phyloP scores from a whole-genome alignment of 2,329 filamentous ascomycete species.

The Ceratocystiopsis sp. region DNA sequence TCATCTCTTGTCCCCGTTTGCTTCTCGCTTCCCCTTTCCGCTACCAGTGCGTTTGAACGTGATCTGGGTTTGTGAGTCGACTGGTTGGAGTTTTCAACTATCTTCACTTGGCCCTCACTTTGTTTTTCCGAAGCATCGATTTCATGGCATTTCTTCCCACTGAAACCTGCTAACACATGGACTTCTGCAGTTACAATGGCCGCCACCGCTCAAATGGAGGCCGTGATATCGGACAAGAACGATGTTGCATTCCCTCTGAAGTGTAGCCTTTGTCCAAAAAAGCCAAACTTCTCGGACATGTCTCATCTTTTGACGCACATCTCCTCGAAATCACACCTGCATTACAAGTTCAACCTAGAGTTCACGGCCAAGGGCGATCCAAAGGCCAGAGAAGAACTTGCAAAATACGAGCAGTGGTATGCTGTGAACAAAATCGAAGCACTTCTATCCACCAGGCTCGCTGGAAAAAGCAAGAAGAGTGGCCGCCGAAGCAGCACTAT shows the following conservation, averaged over 20 bases:
- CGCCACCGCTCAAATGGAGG: conserved; percentile 13
- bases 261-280: conserved; percentile 71
- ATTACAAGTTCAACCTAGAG: conserved; percentile 66
- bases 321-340: conserved; percentile 79
- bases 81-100: no score
- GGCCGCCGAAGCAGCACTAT: conserved; percentile 12
- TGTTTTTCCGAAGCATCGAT: neutral
- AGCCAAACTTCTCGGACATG: conserved; percentile 69
- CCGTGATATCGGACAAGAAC: neutral
- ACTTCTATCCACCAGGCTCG: conserved; percentile 63
- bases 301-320: conserved; percentile 88
- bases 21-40: no score
- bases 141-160: no score
- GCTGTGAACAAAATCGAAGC: conserved; percentile 49
- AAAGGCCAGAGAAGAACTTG: conserved; percentile 43
- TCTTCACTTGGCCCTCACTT: neutral
- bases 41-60: no score
- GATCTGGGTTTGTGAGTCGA: no score
- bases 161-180: neutral
- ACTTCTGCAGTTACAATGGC: conserved; percentile 17
- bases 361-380: conserved; percentile 52
- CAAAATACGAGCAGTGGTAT: conserved; percentile 67
- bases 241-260: conserved; percentile 41
- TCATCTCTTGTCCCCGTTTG: no score
- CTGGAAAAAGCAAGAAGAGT: conserved; percentile 49